Conservation (phyloP, 768 basidiomycete genomes). For the Lactarius hatsudake region DNA sequence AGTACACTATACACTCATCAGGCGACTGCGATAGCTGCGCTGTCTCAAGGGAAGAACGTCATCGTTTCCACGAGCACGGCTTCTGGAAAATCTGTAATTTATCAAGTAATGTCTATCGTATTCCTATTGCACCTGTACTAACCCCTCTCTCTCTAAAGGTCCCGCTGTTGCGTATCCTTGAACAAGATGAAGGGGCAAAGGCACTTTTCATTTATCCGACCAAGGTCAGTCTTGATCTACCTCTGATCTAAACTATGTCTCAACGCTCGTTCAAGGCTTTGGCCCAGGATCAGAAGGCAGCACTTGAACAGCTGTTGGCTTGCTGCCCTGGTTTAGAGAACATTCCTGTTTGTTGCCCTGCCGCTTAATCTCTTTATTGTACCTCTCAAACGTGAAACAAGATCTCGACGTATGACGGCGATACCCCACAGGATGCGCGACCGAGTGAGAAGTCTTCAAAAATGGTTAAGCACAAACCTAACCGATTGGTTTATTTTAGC, state of each 20-base stretch:
- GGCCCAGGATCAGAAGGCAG: constrained; percentile 80
- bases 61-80: constrained; percentile 91
- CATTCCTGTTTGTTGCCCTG: constrained; percentile 42
- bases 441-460: constrained; percentile 40
- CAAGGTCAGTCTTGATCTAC: constrained; percentile 47
- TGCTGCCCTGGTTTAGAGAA: constrained; percentile 61
- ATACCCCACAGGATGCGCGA: constrained; percentile 71
- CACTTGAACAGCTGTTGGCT: constrained; percentile 63
- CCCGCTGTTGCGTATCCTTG: constrained; percentile 64
- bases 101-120: constrained; percentile 52
- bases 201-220: constrained; percentile 89
- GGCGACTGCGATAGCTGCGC: constrained; percentile 63
- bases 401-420: constrained; percentile 85
- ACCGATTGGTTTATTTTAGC: constrained; percentile 36
- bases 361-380: neutral
- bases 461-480: neutral
- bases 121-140: neutral
- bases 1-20: constrained; percentile 66
- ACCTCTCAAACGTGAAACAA: constrained; percentile 27
- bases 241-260: neutral
- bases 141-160: constrained; percentile 42
- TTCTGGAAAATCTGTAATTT: constrained; percentile 85
- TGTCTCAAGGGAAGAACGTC: constrained; percentile 60
- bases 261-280: constrained; percentile 54
- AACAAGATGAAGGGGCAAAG: constrained; percentile 57